phyloP scores from a whole-genome alignment of 1,284 basidiomycete species.

The Ustilago loliicola region DNA sequence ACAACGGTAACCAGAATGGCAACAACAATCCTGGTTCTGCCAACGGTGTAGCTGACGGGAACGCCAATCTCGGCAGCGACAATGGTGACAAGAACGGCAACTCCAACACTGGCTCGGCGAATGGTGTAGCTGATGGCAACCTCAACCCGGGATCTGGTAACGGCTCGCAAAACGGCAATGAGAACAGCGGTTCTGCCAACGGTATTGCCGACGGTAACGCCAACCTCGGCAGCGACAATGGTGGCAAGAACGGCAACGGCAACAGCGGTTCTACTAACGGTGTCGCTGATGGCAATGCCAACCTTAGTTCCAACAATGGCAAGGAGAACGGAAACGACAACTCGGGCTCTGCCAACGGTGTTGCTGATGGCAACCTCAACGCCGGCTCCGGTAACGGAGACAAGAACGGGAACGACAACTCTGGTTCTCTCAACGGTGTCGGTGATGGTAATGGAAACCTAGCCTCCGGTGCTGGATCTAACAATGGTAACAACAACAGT shows the following conservation, averaged over 20 bases:
- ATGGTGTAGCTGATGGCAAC: slow-evolving; percentile 32
- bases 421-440: slow-evolving; percentile 28
- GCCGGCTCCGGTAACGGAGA: slow-evolving; percentile 24
- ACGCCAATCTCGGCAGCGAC: slow-evolving; percentile 16
- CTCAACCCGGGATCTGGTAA: slow-evolving; percentile 23
- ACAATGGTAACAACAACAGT: slow-evolving; percentile 32
- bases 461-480: slow-evolving; percentile 17
- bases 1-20: slow-evolving; percentile 31
- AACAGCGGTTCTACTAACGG: too few species aligned
- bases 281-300: too few species aligned
- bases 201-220: too few species aligned
- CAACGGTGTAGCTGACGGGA: slow-evolving; percentile 35
- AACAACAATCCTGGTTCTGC: slow-evolving; percentile 22
- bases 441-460: slow-evolving; percentile 42
- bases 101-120: slow-evolving; percentile 15
- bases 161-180: slow-evolving; percentile 17
- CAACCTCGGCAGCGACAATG: slow-evolving; percentile 28
- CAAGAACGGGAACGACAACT: slow-evolving; percentile 34
- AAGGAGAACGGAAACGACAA: slow-evolving; percentile 31
- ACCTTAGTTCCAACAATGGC: slow-evolving; percentile 27
- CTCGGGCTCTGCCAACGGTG: slow-evolving; percentile 26
- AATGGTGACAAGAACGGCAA: slow-evolving; percentile 34
- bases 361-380: slow-evolving; percentile 33
- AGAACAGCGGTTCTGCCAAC: too few species aligned
- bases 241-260: slow-evolving; percentile 24